Percentiles rank a stretch among this genome's conserved stretches.
Conservation (phyloP, 2,329 filamentous ascomycete species). For the Aureobasidium musti region DNA sequence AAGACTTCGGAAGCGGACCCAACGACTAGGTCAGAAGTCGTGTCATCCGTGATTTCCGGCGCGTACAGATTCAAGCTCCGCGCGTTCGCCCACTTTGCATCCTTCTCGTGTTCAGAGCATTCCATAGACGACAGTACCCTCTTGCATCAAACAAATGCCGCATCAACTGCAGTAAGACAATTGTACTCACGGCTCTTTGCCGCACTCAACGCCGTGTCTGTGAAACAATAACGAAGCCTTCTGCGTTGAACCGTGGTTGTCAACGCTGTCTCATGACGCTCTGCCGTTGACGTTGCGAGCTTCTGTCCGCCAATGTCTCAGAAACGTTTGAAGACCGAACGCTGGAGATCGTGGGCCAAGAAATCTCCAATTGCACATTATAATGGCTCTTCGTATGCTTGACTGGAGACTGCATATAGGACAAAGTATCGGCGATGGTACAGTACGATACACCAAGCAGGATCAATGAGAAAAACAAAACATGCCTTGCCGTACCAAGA, state of each 20-base stretch:
- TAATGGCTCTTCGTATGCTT: not conserved
- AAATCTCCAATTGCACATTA: not conserved
- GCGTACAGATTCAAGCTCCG: not conserved
- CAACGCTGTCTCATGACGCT: conserved; percentile 19
- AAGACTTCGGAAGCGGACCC: not conserved
- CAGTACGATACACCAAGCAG: not conserved
- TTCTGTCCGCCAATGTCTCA: conserved; percentile 12
- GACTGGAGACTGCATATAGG: not conserved
- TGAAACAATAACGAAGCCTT: conserved; percentile 1
- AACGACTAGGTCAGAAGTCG: conserved; percentile 9
- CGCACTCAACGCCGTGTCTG: not conserved
- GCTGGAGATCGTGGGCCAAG: not conserved
- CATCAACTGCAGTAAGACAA: not conserved
- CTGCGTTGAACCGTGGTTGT: conserved; percentile 13
- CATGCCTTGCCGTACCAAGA: not conserved
- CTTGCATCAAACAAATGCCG: not conserved
- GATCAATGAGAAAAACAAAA: conserved; percentile 11
- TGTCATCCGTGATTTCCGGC: not conserved
- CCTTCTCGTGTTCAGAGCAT: not conserved
- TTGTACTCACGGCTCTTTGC: not conserved
- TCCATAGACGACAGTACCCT: not conserved
- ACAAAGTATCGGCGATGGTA: not conserved
- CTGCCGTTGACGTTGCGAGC: conserved; percentile 7
- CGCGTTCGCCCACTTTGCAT: not conserved
- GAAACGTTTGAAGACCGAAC: not conserved